These are phyloP conservation scores for Ogataea saltuana DNA, from an alignment of 805 yeast species.

Conservation along the genomic window DNA sequence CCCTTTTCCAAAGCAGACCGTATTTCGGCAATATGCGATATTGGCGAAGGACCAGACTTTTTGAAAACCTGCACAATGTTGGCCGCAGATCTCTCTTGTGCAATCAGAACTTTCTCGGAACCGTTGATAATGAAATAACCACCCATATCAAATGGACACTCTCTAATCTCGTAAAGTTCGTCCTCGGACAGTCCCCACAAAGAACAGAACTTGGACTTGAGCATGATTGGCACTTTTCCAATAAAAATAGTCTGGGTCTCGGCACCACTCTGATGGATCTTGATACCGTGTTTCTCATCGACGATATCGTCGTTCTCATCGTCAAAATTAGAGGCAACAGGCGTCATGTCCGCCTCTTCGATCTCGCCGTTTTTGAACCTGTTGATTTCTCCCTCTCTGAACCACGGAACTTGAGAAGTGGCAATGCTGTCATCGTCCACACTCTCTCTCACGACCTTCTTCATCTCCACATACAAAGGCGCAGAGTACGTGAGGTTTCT, in stretches of 20 bases:
- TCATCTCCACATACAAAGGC: constrained; percentile 94
- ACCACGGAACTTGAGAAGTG: constrained; percentile 60
- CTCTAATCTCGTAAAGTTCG: constrained; percentile 92
- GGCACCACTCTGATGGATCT: constrained; percentile 36
- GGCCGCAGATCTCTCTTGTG: constrained; percentile 98
- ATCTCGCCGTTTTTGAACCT: constrained; percentile 32
- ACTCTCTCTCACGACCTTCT: constrained; percentile 82
- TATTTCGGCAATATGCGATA: constrained; percentile 94
- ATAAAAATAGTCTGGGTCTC: constrained; percentile 58
- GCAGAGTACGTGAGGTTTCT: constrained; percentile 96
- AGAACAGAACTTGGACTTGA: constrained; percentile 94
- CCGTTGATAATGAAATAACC: constrained; percentile 98
- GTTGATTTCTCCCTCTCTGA: constrained; percentile 52
- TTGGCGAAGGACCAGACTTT: constrained; percentile 96
- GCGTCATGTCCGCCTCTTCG: constrained; percentile 27
- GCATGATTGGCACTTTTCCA: constrained; percentile 98
- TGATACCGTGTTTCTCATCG: constrained; percentile 42
- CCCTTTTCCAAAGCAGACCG: constrained; percentile 97
- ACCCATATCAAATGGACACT: constrained; percentile 99
- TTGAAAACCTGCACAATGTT: constrained; percentile 98
- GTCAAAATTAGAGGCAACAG: constrained; percentile 38
- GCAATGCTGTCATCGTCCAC: constrained; percentile 65
- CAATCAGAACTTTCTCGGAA: constrained; percentile 95
- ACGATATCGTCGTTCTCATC: constrained; percentile 69
- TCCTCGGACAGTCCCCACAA: constrained; percentile 86